Conservation (phyloP, 169 alveolate genomes). For the Cryptosporidium sp. region DNA sequence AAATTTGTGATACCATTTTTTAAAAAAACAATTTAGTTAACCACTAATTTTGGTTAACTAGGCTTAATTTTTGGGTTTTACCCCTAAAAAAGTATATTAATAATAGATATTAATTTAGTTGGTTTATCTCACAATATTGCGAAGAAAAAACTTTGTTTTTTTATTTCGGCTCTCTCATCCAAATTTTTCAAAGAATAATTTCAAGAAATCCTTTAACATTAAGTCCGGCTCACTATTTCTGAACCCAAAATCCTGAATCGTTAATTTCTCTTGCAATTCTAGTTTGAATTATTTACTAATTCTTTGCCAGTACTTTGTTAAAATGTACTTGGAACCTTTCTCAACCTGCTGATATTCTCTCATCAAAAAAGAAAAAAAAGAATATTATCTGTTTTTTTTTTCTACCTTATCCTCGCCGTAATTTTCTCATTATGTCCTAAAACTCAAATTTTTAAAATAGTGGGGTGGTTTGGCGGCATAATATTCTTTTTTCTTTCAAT, state of each 20-base stretch:
- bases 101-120: not conserved
- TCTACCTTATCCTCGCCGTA: conserved; percentile 12
- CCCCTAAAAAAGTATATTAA: not conserved
- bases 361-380: conserved; percentile 12
- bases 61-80: conserved; percentile 4
- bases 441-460: conserved; percentile 47
- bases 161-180: not conserved
- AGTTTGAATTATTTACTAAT: not conserved
- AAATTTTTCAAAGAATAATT: not conserved
- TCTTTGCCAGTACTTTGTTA: not conserved
- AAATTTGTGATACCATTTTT: conserved; percentile 67
- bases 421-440: conserved; percentile 51
- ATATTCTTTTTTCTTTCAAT: conserved; percentile 25
- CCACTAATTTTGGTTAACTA: not conserved
- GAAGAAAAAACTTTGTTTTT: not conserved
- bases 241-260: not conserved
- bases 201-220: not conserved
- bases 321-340: not conserved
- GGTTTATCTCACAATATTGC: not conserved
- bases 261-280: not conserved
- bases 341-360: conserved; percentile 1
- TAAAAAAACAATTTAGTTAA: not conserved
- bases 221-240: conserved; percentile 17
- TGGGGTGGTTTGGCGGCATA: conserved; percentile 75
- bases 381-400: not conserved